phyloP scores from a whole-genome alignment of 805 yeast genomes.

The Metschnikowia henanensis region DNA sequence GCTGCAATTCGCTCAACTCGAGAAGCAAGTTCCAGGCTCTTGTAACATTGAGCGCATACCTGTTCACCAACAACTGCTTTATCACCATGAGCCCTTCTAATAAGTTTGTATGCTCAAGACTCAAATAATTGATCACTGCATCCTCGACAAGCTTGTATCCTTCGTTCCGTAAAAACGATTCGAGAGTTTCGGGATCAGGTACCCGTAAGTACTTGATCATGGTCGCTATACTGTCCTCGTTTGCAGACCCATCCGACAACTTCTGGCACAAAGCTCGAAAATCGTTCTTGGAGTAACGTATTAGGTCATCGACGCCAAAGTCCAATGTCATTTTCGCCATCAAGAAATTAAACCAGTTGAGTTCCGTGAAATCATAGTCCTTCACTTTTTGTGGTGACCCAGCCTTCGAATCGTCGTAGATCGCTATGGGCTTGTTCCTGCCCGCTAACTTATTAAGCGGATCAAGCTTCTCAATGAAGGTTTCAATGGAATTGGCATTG shows the following conservation, averaged over 20 bases:
- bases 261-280: slow-evolving; percentile 20
- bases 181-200: slow-evolving; percentile 16
- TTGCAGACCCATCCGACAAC: slow-evolving; percentile 8
- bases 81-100: slow-evolving; percentile 35
- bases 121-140: slow-evolving; percentile 23
- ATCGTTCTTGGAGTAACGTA: slow-evolving; percentile 14
- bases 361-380: slow-evolving; percentile 32
- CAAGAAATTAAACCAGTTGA: slow-evolving; percentile 43
- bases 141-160: slow-evolving; percentile 20
- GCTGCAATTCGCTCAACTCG: slow-evolving; percentile 16
- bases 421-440: slow-evolving; percentile 35
- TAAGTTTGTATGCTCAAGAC: slow-evolving; percentile 11
- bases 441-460: slow-evolving; percentile 39
- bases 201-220: slow-evolving; percentile 21
- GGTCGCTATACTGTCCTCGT: slow-evolving; percentile 16
- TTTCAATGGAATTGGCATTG: slow-evolving; percentile 27
- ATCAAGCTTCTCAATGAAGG: slow-evolving; percentile 40
- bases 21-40: slow-evolving; percentile 28
- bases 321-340: slow-evolving; percentile 24
- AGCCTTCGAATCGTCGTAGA: slow-evolving; percentile 37
- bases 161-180: slow-evolving; percentile 15
- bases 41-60: slow-evolving; percentile 19
- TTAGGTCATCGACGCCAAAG: slow-evolving; percentile 13
- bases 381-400: slow-evolving; percentile 38
- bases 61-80: slow-evolving; percentile 36